These are phyloP conservation scores for Pseudogymnoascus sp. DNA, from an alignment of 2,329 filamentous ascomycete species.

Conservation along the genomic window DNA sequence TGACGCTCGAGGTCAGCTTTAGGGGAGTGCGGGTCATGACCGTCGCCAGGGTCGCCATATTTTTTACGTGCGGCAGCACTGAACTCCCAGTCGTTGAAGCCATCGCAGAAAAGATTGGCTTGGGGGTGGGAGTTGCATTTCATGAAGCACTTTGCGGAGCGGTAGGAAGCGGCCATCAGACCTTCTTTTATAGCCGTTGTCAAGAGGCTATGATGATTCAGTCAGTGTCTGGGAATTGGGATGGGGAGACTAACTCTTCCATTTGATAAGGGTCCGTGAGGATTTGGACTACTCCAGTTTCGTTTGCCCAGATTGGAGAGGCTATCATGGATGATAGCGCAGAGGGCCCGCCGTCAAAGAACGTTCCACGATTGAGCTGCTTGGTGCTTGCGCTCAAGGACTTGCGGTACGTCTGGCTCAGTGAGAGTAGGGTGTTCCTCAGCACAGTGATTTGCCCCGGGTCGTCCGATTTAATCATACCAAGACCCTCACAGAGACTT, in stretches of 20 bases:
- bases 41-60: neutral
- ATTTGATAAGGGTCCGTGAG: constrained; percentile 6
- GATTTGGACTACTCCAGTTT: neutral
- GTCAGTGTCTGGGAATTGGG: too few species aligned
- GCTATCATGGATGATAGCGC: neutral
- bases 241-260: neutral
- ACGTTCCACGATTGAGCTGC: constrained; percentile 4
- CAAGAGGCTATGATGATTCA: neutral
- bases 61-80: neutral
- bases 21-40: neutral
- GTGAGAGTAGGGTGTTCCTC: neutral
- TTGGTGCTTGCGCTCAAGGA: neutral
- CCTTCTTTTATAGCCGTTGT: constrained; percentile 8
- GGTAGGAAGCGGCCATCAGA: constrained; percentile 1
- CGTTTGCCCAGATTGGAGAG: neutral
- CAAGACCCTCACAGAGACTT: neutral
- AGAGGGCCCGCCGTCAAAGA: neutral
- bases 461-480: neutral
- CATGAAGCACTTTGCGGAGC: constrained; percentile 1
- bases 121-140: constrained; percentile 7
- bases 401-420: neutral
- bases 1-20: neutral
- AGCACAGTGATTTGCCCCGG: neutral
- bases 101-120: neutral
- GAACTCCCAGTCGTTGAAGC: constrained; percentile 8